Percentiles rank a stretch among this genome's conserved stretches.
Evolutionary conservation across 768 basidiomycete genomes (phyloP).

Genomic region (Tulasnella sp.): DNA sequence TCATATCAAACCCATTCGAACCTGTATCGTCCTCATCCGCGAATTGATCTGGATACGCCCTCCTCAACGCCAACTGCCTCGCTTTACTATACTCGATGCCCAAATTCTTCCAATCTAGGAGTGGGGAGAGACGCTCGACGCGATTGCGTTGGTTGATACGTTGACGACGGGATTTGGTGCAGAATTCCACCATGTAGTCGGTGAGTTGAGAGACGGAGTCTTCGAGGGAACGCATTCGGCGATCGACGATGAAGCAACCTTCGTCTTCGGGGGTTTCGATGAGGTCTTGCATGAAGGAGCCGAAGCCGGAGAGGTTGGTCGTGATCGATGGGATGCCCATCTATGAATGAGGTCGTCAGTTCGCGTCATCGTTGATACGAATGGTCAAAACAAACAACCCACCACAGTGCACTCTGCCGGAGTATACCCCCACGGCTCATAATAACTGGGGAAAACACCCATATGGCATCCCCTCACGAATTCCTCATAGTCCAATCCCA

Average conservation of each 20-base stretch:
- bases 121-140: slow-evolving; percentile 83
- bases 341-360: slow-evolving; percentile 28
- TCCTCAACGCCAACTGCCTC: slow-evolving; percentile 76
- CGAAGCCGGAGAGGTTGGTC: slow-evolving; percentile 96
- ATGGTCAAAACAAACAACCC: slow-evolving; percentile 25
- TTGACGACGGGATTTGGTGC: slow-evolving; percentile 80
- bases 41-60: slow-evolving; percentile 94
- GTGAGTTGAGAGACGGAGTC: slow-evolving; percentile 67
- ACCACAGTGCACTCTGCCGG: slow-evolving; percentile 99
- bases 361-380: not conserved
- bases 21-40: slow-evolving; percentile 45
- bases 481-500: slow-evolving; percentile 97
- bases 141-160: slow-evolving; percentile 98
- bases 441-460: slow-evolving; percentile 97
- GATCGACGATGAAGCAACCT: slow-evolving; percentile 93
- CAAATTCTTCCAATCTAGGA: slow-evolving; percentile 97
- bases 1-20: slow-evolving; percentile 37
- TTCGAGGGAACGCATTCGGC: slow-evolving; percentile 79
- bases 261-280: slow-evolving; percentile 92
- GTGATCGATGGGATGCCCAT: slow-evolving; percentile 99
- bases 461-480: slow-evolving; percentile 97
- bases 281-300: slow-evolving; percentile 96
- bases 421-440: slow-evolving; percentile 94
- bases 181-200: slow-evolving; percentile 63
- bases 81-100: slow-evolving; percentile 97